Conservation (phyloP, 768 basidiomycete genomes). For the Termitomyces sp. region DNA sequence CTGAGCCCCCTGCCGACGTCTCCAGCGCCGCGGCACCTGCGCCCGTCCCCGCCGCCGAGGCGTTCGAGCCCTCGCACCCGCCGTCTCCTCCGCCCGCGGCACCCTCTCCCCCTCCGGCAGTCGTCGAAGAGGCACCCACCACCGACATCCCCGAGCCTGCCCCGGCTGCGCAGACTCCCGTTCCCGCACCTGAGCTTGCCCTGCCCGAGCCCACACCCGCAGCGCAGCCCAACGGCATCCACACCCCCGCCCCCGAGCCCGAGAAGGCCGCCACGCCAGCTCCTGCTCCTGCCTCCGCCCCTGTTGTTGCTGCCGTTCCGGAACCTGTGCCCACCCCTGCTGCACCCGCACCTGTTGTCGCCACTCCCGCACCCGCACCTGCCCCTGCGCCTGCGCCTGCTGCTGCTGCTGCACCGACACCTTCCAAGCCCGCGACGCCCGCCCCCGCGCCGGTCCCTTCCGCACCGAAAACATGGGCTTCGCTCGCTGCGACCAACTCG, state of each 20-base stretch:
- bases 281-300: slow-evolving; percentile 16
- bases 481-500: slow-evolving; percentile 78
- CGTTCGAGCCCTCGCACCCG: slow-evolving; percentile 39
- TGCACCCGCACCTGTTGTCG: slow-evolving; percentile 19
- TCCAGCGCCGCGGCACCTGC: slow-evolving; percentile 32
- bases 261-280: slow-evolving; percentile 22
- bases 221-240: slow-evolving; percentile 35
- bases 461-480: slow-evolving; percentile 87
- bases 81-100: slow-evolving; percentile 33
- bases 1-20: slow-evolving; percentile 21
- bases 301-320: slow-evolving; percentile 23
- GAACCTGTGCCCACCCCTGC: too few species aligned
- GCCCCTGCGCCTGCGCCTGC: slow-evolving; percentile 27
- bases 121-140: slow-evolving; percentile 40
- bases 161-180: slow-evolving; percentile 28
- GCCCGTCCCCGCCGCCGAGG: slow-evolving; percentile 33
- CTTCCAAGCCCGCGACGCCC: slow-evolving; percentile 26
- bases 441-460: slow-evolving; percentile 34
- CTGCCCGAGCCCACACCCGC: slow-evolving; percentile 6
- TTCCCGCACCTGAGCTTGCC: slow-evolving; percentile 33
- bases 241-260: slow-evolving; percentile 39
- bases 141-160: slow-evolving; percentile 37
- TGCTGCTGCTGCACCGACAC: slow-evolving; percentile 24
- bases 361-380: slow-evolving; percentile 24
- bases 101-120: slow-evolving; percentile 27